Evolutionary conservation across 1,139 yeast genomes (phyloP).

Genomic region (Sugiyamaella neomexicana): DNA sequence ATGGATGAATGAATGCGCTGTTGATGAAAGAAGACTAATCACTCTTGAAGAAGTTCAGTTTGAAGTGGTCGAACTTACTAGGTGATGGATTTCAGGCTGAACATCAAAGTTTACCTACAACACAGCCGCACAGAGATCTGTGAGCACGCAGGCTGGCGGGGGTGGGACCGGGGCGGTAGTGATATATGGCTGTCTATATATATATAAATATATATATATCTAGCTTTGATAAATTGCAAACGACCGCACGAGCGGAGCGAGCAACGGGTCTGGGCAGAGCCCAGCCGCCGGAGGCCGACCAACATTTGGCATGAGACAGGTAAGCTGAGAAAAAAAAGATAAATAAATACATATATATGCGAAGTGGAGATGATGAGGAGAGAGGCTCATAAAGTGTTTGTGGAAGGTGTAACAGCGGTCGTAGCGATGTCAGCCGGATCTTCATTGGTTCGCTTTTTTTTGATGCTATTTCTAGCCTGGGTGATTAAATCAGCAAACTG

Average conservation of each 20-base stretch:
- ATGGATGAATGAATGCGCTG: too few species aligned
- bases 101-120: background rate
- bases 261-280: background rate
- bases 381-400: background rate
- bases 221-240: too few species aligned
- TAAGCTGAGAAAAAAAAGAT: background rate
- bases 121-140: background rate
- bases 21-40: too few species aligned
- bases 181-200: too few species aligned
- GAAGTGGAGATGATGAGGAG: background rate
- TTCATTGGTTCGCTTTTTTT: background rate
- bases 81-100: background rate
- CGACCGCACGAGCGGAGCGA: background rate
- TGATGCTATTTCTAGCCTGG: conserved; percentile 44
- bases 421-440: background rate
- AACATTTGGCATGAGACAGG: background rate
- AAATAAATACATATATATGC: background rate
- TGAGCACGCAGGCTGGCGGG: background rate
- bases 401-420: background rate
- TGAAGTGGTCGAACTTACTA: background rate
- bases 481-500: conserved; percentile 55
- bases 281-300: background rate
- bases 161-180: background rate
- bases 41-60: background rate
- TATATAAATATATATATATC: too few species aligned